Conservation (phyloP, 257 asterid genomes). For the Leptodermis oblonga region DNA sequence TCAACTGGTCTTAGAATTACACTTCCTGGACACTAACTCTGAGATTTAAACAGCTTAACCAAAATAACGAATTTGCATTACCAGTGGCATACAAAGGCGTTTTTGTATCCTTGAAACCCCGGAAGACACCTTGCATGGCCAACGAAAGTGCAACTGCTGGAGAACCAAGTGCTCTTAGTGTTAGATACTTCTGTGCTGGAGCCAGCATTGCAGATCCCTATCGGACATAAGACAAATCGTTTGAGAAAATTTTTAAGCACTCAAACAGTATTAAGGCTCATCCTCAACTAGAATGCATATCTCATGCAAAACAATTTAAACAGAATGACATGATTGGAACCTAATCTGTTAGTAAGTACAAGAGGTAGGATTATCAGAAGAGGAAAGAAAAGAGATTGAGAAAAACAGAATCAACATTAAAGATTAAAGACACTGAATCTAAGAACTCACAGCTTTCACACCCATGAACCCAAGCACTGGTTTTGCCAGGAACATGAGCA, state of each 20-base stretch:
- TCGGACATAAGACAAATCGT: background rate
- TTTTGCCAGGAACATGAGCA: slow-evolving; percentile 63
- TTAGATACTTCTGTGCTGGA: slow-evolving; percentile 69
- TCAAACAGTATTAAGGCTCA: background rate
- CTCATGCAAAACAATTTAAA: background rate
- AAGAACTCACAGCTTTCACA: slow-evolving; percentile 57
- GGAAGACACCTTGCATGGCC: slow-evolving; percentile 96
- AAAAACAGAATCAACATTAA: background rate
- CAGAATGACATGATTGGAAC: no score
- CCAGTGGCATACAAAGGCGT: slow-evolving; percentile 93
- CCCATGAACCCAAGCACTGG: slow-evolving; percentile 75
- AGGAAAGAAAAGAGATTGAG: background rate
- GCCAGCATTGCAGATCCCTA: slow-evolving; percentile 82
- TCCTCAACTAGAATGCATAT: background rate
- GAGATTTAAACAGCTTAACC: background rate
- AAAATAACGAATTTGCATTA: slow-evolving; percentile 18
- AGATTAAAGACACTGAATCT: no score
- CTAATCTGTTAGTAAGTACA: no score
- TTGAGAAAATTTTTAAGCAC: no score
- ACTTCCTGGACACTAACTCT: background rate
- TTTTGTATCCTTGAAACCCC: slow-evolving; percentile 88
- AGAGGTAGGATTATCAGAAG: background rate
- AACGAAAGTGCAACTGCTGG: slow-evolving; percentile 96
- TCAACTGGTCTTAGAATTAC: background rate
- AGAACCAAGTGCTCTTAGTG: slow-evolving; percentile 80